Evolutionary conservation across 352 stramenopile genomes (phyloP), one percentile per base, ranked within the genome.

Genomic region (Globisporangium acanthophoron): DNA sequence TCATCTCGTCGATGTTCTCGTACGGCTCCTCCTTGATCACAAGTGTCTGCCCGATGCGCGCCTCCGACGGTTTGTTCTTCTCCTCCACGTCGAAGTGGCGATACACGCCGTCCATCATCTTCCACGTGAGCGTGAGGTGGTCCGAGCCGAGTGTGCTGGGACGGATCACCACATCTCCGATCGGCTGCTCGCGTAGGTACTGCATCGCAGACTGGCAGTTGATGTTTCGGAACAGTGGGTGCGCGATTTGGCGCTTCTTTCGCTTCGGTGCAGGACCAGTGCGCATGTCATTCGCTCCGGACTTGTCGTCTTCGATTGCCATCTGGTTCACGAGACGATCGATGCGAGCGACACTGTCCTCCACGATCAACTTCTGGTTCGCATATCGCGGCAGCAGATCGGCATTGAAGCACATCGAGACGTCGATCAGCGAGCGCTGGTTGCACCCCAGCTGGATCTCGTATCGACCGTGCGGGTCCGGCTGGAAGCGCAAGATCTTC

Each of bases 81-180:
- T 96, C 87, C 48, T 88, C 65, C 37, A 96, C 86, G 61, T 96
- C 87, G 41, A 94, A 94, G 55, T 96, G 87, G 48, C 85, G 83
- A 57, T 93, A 96, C 15, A 94, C 85, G 33, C 80, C 75, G 20
- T 93, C 81, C 31, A 93, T 56, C 73, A 94, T 91, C 54, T 96
- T 96, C 87, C 87, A 96, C 21, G 87, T 93, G 41, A 96, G 65
- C 20, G 83, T 96, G 11, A 96, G 69, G 51, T 96, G 87, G 50
- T 96, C 84, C 2, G 83, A 80, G 15, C 85, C 85, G 47, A 93
- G 54, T 7, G 84, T 92, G 69, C 85, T 91, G 2, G 87, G 87
- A 13, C 87, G 87, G 71, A 96, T 85, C 29, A 94, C 85, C 4
- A 94, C 83, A 58, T 96, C 87, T 46, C 87, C 87, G 11, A 90